These are phyloP conservation scores for Fusarium staphyleae DNA, from an alignment of 2,329 filamentous ascomycete species.

Conservation along the genomic window DNA sequence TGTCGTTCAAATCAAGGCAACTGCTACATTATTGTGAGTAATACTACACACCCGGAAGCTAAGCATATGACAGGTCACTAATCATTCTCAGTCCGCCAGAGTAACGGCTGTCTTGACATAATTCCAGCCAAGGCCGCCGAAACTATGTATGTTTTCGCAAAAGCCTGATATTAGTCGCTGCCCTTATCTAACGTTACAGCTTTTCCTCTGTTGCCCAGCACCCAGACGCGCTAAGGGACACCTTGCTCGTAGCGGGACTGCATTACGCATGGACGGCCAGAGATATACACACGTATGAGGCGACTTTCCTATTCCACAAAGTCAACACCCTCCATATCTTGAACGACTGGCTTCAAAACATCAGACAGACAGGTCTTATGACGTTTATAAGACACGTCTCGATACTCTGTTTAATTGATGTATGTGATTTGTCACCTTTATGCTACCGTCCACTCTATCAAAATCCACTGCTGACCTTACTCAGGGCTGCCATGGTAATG, in stretches of 20 bases:
- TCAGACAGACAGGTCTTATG: conserved; percentile 13
- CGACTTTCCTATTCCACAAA: conserved; percentile 36
- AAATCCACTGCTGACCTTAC: background rate
- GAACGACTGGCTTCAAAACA: conserved; percentile 27
- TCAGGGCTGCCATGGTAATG: conserved; percentile 29
- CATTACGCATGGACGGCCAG: conserved; percentile 38
- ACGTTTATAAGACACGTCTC: conserved; percentile 33
- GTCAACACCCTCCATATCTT: conserved; percentile 25
- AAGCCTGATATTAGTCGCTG: rapidly evolving
- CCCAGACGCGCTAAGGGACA: conserved; percentile 32
- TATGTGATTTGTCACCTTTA: background rate
- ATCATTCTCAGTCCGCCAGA: conserved; percentile 23
- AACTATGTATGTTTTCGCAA: conserved; percentile 4
- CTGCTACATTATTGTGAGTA: conserved; percentile 37
- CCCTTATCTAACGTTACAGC: background rate
- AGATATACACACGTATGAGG: conserved; percentile 23
- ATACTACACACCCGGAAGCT: no score
- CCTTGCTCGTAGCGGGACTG: conserved; percentile 26
- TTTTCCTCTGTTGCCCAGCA: conserved; percentile 26
- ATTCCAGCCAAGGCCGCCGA: conserved; percentile 8
- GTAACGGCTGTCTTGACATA: conserved; percentile 8
- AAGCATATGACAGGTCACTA: background rate
- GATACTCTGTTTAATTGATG: conserved; percentile 30
- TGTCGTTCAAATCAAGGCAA: conserved; percentile 37
- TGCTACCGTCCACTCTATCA: background rate